Evolutionary conservation across 148 eudicot genomes (phyloP), one percentile per base, ranked within the genome.

Genomic region (Fagopyrum tataricum): DNA sequence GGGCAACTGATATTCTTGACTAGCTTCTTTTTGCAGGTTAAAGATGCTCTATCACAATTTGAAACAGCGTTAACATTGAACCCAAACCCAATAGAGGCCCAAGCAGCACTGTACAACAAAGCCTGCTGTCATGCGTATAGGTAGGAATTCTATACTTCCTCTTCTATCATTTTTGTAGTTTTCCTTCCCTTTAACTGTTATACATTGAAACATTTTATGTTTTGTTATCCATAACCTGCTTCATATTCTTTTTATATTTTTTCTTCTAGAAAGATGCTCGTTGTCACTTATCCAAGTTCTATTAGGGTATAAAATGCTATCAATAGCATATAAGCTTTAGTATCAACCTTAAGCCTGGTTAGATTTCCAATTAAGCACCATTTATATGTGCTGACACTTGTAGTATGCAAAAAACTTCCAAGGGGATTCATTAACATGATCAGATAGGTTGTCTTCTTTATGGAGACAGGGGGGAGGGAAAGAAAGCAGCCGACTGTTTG

Each of bases 101-200:
- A 96, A 90, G 99, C 99, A 67, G 99, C 99, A 72, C 79, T 88
- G n/a, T 96, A 96, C 83, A 96, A 96, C 83, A 96, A 96, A 85
- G 99, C 99, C 31, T 96, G 99, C 46, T 96, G 99, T 73, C 97
- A 92, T 84, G 97, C 97, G 68, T 96, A 88, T 80, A 90, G 99
- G 99, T 95, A 79, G 72, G 47, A 6, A 53, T 71, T 76, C 59
- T 4, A 12, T 40, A 17, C 69, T 64, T 39, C 20, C 69, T 64
- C 31, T 64, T 8, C 69, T 64, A 31, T 62, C 26, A 5, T 62
- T 31, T 73, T 58, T 53, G 21, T 39, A 24, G 46, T 42, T 18
- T 73, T 31, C 51, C 44, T 76, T 58, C 18, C 39, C 9, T 39
- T 74, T 62, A n/a, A n/a, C n/a, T n/a, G n/a, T n/a, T 9, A 58